Evolutionary conservation across 768 basidiomycete species (phyloP).

Genomic region (Tulasnella sp.): DNA sequence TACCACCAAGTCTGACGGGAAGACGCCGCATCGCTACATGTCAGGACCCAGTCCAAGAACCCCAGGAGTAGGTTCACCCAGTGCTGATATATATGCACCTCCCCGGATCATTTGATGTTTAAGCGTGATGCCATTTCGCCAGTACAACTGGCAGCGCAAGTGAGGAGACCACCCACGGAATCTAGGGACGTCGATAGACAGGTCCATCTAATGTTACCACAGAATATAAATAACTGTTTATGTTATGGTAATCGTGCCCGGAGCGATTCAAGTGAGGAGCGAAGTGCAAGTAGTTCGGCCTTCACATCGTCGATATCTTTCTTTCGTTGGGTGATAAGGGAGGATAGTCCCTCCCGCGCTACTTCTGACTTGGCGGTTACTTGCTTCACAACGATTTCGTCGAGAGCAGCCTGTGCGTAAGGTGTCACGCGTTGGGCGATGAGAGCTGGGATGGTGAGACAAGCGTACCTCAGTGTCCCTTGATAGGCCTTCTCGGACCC

Average conservation of each 20-base stretch:
- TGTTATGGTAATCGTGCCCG: not conserved
- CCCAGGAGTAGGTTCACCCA: too few relatives aligned
- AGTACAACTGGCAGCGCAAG: too few relatives aligned
- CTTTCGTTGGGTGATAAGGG: not conserved
- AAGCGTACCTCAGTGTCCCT: constrained; percentile 48
- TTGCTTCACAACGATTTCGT: not conserved
- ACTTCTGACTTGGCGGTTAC: not conserved
- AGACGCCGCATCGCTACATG: too few relatives aligned
- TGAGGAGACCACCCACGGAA: too few relatives aligned
- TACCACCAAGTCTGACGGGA: too few relatives aligned
- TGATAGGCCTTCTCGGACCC: constrained; percentile 49
- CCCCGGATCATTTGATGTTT: too few relatives aligned
- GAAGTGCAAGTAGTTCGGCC: not conserved
- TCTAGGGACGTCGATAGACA: too few relatives aligned
- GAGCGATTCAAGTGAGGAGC: not conserved
- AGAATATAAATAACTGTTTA: not conserved
- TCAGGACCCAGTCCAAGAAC: too few relatives aligned
- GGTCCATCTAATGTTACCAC: not conserved
- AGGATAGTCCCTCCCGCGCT: not conserved
- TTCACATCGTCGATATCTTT: not conserved
- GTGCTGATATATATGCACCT: too few relatives aligned
- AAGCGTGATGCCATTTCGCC: too few relatives aligned
- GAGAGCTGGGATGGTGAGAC: not conserved
- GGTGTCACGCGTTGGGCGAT: not conserved
- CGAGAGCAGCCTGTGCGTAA: not conserved